Evolutionary conservation across 2,329 filamentous ascomycete genomes (phyloP), one percentile per base, ranked within the genome.

Genomic region (Penicillium sp.): DNA sequence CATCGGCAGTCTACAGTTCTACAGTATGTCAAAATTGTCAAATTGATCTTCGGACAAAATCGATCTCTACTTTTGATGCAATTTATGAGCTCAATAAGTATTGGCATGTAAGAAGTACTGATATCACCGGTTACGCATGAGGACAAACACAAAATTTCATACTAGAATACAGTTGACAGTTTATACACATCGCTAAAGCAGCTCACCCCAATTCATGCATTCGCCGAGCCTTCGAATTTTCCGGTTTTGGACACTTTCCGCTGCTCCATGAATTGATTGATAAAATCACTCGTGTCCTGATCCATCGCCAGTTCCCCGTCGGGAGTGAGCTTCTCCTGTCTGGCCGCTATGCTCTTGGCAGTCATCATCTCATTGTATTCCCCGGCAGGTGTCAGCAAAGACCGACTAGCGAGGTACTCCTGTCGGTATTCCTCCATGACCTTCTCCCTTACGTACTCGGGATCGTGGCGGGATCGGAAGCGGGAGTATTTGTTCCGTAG

Each of bases 391-490:
- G 71, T 74, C 44, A 69, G 56, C 59, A 74, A 64, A 43, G 56
- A 63, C 44, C 59, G 61, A 51, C 64, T 66, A 51, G 67, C 60
- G 51, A 65, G 60, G 56, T 67, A 66, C 47, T 68, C 61, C 52
- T 64, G 60, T 46, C 65, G 66, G 32, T 64, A 63, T 43, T 77
- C 80, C 60, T 82, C 74, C 42, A 71, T 66, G 61, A 78, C 71
- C 71, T 81, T 82, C 65, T 71, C 67, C 49, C 71, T 71, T 35
- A 89, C 64, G 60, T 83, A 94, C 61, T 82, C 83, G 30, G 76
- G 69, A 47, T 88, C 84, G 67, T 94, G 86, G 32, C 85, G 74
- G 36, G 81, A 87, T 56, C 88, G 75, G 77, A 89, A 92, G 55
- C 76, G 79, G 52, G 82, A 85, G 74, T 82, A 94, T 60, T 80